These are phyloP conservation scores for Udeniomyces megalosporus DNA, from an alignment of 768 basidiomycete genomes.

Conservation along the genomic window DNA sequence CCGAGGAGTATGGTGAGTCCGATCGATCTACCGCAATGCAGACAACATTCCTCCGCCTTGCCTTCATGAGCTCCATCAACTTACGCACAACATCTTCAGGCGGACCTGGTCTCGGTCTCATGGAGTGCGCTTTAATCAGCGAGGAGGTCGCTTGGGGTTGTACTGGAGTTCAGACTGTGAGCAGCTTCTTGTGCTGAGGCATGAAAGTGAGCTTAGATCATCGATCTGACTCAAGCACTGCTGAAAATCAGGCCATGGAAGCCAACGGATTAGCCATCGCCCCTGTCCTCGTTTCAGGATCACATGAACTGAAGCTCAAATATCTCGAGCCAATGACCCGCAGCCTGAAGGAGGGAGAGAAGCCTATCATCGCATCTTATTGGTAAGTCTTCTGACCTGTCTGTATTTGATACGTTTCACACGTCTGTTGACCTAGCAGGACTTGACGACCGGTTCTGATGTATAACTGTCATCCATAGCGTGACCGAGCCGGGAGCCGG, in stretches of 20 bases:
- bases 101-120: constrained; percentile 28
- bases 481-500: constrained; percentile 31
- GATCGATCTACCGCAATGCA: background rate
- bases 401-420: no score
- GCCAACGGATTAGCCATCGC: constrained; percentile 28
- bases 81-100: constrained; percentile 22
- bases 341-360: background rate
- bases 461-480: background rate
- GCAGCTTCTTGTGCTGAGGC: constrained; percentile 12
- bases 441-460: no score
- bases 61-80: background rate
- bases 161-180: constrained; percentile 29
- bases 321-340: constrained; percentile 4
- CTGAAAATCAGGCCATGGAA: constrained; percentile 27
- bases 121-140: constrained; percentile 29
- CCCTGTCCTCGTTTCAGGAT: background rate
- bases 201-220: no score
- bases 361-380: constrained; percentile 29
- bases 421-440: no score
- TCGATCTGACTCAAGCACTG: constrained; percentile 17
- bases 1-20: constrained; percentile 25
- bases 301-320: background rate
- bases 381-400: constrained; percentile 20
- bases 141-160: constrained; percentile 30
- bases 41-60: no score